Evolutionary conservation across 441 rosid species (phyloP).

Genomic region (Gossypium trilobum): DNA sequence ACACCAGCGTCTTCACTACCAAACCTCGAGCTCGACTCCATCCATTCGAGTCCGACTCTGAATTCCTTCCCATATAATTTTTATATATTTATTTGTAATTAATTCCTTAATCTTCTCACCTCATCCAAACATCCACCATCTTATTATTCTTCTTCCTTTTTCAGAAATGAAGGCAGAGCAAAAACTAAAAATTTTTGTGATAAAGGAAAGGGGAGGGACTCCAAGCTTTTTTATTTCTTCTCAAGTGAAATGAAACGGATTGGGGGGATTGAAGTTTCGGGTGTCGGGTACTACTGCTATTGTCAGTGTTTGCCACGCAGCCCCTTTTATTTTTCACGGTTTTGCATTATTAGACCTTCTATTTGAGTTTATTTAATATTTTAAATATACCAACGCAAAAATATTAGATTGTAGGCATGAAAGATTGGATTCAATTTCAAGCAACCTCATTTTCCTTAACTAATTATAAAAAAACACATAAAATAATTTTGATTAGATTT

Average conservation of each 20-base stretch:
- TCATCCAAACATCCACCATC: slow-evolving; percentile 10
- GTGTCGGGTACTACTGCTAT: not conserved
- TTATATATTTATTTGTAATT: not conserved
- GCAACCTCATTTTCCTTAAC: no score
- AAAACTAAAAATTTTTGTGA: not conserved
- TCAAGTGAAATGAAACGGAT: not conserved
- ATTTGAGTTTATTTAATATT: no score
- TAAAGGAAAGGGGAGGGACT: not conserved
- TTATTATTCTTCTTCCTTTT: not conserved
- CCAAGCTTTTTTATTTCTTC: not conserved
- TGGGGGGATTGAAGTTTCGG: not conserved
- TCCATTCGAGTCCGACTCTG: slow-evolving; percentile 41
- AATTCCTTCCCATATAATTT: slow-evolving; percentile 29
- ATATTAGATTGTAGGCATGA: no score
- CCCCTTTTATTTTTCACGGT: no score
- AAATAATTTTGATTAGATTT: no score
- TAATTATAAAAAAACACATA: no score
- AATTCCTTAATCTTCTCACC: not conserved
- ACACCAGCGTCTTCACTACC: slow-evolving; percentile 48
- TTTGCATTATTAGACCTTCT: no score
- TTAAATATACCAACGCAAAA: no score
- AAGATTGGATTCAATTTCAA: no score
- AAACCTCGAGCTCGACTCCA: slow-evolving; percentile 67
- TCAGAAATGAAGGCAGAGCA: not conserved
- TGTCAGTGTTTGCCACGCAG: slow-evolving; percentile 12